Evolutionary conservation across 805 yeast genomes (phyloP).

Genomic region (Zygosaccharomyces kombuchaensis): DNA sequence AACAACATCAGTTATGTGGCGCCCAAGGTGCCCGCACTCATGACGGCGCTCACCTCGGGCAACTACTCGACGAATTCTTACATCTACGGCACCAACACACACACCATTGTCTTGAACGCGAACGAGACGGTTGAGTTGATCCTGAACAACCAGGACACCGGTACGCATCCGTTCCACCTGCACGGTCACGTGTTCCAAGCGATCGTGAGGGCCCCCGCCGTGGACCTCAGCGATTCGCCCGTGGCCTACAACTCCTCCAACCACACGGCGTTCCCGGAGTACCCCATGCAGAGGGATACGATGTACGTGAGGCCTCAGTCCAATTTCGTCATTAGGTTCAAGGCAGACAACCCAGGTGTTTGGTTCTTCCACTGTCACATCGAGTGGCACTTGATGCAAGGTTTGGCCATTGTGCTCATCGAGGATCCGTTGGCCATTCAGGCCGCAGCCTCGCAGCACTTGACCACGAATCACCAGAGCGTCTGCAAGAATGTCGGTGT

Average conservation of each 20-base stretch:
- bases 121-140: constrained; percentile 68
- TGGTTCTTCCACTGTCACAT: constrained; percentile 99
- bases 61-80: constrained; percentile 47
- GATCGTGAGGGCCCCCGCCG: constrained; percentile 62
- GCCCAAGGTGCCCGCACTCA: constrained; percentile 83
- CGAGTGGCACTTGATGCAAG: constrained; percentile 97
- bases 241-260: constrained; percentile 54
- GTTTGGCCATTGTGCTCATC: constrained; percentile 72
- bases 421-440: constrained; percentile 81
- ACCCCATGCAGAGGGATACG: constrained; percentile 83
- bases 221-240: constrained; percentile 50
- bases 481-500: constrained; percentile 59
- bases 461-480: constrained; percentile 56
- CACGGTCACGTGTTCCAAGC: constrained; percentile 89
- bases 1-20: constrained; percentile 73
- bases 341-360: constrained; percentile 94
- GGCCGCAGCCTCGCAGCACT: constrained; percentile 45
- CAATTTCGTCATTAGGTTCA: constrained; percentile 78
- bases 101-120: constrained; percentile 60
- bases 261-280: constrained; percentile 53
- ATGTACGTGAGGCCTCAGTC: constrained; percentile 78
- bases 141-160: constrained; percentile 81
- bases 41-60: constrained; percentile 73
- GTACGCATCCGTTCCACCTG: constrained; percentile 95
- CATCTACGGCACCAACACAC: constrained; percentile 75